Evolutionary conservation across 192 early-diverging fungal genomes (phyloP).

Genomic region (Coemansia sp.): DNA sequence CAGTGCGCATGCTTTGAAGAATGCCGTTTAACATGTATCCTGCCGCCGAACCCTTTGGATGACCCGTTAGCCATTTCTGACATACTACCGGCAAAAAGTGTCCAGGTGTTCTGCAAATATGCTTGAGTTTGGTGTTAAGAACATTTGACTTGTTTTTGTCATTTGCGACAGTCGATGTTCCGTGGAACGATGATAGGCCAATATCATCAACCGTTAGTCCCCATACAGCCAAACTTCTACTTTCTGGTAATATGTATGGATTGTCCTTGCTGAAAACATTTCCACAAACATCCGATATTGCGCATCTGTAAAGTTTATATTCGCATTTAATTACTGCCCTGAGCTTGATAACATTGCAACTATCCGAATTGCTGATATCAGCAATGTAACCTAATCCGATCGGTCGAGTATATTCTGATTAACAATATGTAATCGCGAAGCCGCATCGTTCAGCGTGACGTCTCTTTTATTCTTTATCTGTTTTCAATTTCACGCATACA

Average conservation of each 20-base stretch:
- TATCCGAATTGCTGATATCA: no score
- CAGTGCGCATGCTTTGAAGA: conserved; percentile 77
- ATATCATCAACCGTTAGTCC: conserved; percentile 87
- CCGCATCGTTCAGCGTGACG: no score
- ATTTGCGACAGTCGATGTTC: conserved; percentile 91
- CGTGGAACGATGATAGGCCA: conserved; percentile 91
- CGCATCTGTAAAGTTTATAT: conserved; percentile 59
- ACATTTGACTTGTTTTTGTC: conserved; percentile 94
- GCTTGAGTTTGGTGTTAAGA: conserved; percentile 78
- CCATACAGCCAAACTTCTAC: conserved; percentile 81
- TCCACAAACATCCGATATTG: conserved; percentile 69
- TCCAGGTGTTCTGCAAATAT: conserved; percentile 83
- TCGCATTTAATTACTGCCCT: neutral
- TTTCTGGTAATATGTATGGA: conserved; percentile 73
- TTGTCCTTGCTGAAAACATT: conserved; percentile 80
- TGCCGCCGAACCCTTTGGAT: conserved; percentile 87
- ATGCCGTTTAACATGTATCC: conserved; percentile 94
- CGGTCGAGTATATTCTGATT: no score
- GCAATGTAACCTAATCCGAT: no score
- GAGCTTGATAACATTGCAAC: no score
- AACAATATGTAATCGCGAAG: no score
- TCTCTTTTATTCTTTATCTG: no score
- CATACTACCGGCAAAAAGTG: conserved; percentile 78
- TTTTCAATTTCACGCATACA: no score
- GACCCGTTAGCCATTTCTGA: conserved; percentile 93